phyloP scores from a whole-genome alignment of 371 early-diverging fungal species.

The Mortierella polycephala region DNA sequence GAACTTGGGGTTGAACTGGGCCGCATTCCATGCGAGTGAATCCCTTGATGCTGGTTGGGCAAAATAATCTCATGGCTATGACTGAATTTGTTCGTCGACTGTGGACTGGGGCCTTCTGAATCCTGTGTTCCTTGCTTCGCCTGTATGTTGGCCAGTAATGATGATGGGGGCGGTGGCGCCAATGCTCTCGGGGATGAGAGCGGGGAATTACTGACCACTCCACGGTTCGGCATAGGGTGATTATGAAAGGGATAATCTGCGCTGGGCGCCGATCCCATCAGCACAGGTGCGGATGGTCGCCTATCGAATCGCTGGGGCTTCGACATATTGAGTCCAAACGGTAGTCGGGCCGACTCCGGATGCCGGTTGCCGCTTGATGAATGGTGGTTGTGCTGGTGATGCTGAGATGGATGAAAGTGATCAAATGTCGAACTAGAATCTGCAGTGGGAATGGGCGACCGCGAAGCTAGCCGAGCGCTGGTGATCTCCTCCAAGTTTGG shows the following conservation, averaged over 20 bases:
- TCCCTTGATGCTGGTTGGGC: constrained; percentile 23
- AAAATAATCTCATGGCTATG: constrained; percentile 35
- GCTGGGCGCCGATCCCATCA: constrained; percentile 31
- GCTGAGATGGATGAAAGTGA: constrained; percentile 11
- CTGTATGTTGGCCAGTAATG: constrained; percentile 35
- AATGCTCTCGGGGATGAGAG: constrained; percentile 44
- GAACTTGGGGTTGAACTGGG: constrained; percentile 44
- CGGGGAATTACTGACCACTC: constrained; percentile 22
- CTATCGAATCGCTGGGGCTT: constrained; percentile 41
- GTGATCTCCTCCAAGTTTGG: constrained; percentile 50
- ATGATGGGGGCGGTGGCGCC: constrained; percentile 26
- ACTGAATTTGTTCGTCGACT: constrained; percentile 13
- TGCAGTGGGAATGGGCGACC: constrained; percentile 32
- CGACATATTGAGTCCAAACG: constrained; percentile 45
- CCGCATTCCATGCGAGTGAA: constrained; percentile 9
- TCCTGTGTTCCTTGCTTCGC: constrained; percentile 27
- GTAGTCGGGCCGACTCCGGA: constrained; percentile 25
- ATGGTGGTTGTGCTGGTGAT: constrained; percentile 18
- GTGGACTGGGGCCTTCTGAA: constrained; percentile 13
- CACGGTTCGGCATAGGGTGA: constrained; percentile 18
- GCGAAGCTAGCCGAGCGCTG: constrained; percentile 39
- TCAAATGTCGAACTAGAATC: constrained; percentile 15
- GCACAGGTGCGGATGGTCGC: constrained; percentile 50
- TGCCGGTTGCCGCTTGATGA: constrained; percentile 6
- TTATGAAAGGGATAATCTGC: constrained; percentile 33